Conservation (phyloP, 805 yeast genomes). For the Saturnispora besseyi region DNA sequence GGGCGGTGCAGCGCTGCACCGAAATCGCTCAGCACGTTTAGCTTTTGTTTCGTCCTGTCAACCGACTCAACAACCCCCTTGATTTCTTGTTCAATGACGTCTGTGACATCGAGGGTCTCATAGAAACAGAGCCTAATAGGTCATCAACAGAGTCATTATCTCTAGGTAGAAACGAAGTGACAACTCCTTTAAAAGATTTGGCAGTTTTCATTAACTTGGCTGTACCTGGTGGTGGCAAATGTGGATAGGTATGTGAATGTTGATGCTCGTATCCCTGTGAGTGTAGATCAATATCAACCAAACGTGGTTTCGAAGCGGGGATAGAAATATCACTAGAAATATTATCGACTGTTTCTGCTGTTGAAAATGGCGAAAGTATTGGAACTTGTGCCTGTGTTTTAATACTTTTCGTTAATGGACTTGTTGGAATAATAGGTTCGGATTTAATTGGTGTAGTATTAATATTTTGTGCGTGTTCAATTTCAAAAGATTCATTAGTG, state of each 20-base stretch:
- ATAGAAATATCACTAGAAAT: not conserved
- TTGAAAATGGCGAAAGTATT: not conserved
- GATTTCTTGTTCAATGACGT: not conserved
- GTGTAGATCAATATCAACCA: not conserved
- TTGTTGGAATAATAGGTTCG: not conserved
- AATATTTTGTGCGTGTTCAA: not conserved
- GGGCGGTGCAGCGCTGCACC: not conserved
- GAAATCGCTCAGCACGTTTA: not conserved
- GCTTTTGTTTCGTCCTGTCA: not conserved
- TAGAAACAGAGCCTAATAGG: not conserved
- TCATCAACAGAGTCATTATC: not conserved
- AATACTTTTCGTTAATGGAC: not conserved
- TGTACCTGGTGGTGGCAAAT: not conserved
- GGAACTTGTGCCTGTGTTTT: not conserved
- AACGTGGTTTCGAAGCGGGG: not conserved
- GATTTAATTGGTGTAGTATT: not conserved
- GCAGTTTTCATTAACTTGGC: not conserved
- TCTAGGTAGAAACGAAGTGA: not conserved
- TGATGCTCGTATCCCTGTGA: not conserved
- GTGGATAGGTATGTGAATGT: not conserved
- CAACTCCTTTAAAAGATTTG: not conserved
- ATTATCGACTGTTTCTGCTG: not conserved
- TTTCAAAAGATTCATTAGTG: not conserved
- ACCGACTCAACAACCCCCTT: slow-evolving; percentile 3
- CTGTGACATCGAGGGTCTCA: not conserved